These are phyloP conservation scores for Rhinocladiella mackenziei DNA, from an alignment of 2,329 filamentous ascomycete species.

Conservation along the genomic window DNA sequence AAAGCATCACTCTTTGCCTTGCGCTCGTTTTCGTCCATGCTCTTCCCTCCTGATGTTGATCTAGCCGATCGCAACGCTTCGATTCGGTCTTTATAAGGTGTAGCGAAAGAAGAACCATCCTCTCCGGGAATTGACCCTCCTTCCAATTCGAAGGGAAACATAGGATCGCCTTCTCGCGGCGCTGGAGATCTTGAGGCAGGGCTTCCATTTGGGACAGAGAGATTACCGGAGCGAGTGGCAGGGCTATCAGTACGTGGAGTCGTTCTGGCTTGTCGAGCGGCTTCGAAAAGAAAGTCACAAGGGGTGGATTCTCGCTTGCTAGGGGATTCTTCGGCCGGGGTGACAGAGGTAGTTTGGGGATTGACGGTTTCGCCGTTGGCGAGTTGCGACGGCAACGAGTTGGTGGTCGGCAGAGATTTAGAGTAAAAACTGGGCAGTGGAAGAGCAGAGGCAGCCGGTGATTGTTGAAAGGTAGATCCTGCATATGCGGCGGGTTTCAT, in stretches of 20 bases:
- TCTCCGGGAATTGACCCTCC: slow-evolving; percentile 41
- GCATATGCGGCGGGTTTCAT: slow-evolving; percentile 65
- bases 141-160: slow-evolving; percentile 68
- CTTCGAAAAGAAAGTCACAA: slow-evolving; percentile 84
- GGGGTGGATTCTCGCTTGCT: slow-evolving; percentile 63
- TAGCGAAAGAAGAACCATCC: slow-evolving; percentile 65
- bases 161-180: slow-evolving; percentile 50
- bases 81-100: slow-evolving; percentile 48
- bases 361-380: slow-evolving; percentile 38
- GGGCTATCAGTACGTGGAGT: slow-evolving; percentile 50
- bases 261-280: slow-evolving; percentile 64
- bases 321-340: slow-evolving; percentile 36
- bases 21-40: slow-evolving; percentile 39
- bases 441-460: slow-evolving; percentile 82
- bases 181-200: slow-evolving; percentile 40
- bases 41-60: slow-evolving; percentile 31
- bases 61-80: slow-evolving; percentile 40
- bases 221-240: slow-evolving; percentile 40
- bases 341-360: slow-evolving; percentile 32
- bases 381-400: slow-evolving; percentile 35
- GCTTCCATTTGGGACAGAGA: slow-evolving; percentile 51
- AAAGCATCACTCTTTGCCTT: slow-evolving; percentile 44
- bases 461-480: slow-evolving; percentile 90
- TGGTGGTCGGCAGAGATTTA: slow-evolving; percentile 66
- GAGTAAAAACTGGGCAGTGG: slow-evolving; percentile 87